phyloP scores from a whole-genome alignment of 495 filamentous ascomycete genomes.

The Collariella sp. region DNA sequence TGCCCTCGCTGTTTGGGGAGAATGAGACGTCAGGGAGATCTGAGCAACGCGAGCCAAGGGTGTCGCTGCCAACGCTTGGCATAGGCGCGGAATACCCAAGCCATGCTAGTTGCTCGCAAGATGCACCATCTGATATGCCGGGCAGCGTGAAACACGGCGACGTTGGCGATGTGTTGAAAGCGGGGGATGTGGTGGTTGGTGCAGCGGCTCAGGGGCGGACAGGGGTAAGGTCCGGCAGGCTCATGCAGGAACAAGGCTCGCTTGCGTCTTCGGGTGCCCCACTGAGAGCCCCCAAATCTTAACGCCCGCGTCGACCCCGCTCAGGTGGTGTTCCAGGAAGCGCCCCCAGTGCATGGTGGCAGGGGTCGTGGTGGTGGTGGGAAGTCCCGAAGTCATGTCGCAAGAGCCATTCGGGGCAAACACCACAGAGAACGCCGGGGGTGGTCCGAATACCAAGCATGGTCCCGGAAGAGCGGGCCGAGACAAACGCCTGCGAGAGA shows the following conservation, averaged over 20 bases:
- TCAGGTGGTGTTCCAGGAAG: background rate
- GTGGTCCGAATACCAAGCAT: too few relatives aligned
- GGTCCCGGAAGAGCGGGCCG: background rate
- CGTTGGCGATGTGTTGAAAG: conserved; percentile 14
- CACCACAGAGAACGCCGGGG: background rate
- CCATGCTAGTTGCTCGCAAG: background rate
- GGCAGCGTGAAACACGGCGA: conserved; percentile 15
- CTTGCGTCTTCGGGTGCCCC: conserved; percentile 5
- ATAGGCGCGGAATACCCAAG: background rate
- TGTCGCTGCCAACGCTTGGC: conserved; percentile 1
- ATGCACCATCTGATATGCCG: background rate
- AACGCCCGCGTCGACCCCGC: background rate
- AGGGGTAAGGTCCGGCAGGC: background rate
- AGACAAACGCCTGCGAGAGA: background rate
- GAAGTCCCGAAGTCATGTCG: too few relatives aligned
- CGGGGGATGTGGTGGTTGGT: conserved; percentile 8
- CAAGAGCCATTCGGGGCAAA: background rate
- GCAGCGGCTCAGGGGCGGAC: conserved; percentile 1
- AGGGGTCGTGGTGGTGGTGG: background rate
- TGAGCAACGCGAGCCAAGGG: conserved; percentile 11
- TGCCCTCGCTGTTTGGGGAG: background rate
- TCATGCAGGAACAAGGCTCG: conserved; percentile 12
- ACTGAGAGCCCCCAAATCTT: conserved; percentile 9
- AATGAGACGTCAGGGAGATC: conserved; percentile 5
- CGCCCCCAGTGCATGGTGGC: conserved; percentile 2